Percentiles rank a stretch among this genome's conserved stretches.
Evolutionary conservation across 2,329 filamentous ascomycete species (phyloP).

Genomic region (Fusarium mexicanum): DNA sequence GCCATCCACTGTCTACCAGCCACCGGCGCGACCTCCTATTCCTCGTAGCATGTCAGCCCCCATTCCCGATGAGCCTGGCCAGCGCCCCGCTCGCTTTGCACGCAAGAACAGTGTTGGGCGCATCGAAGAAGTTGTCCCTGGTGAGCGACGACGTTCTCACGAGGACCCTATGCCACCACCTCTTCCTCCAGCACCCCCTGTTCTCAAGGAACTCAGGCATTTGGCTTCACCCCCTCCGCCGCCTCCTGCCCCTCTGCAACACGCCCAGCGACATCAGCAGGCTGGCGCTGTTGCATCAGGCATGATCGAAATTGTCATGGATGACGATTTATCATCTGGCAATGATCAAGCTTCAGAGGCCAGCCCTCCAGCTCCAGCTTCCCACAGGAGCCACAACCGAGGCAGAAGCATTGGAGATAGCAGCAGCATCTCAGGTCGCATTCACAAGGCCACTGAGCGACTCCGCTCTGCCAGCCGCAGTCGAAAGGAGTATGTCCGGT

Average conservation of each 20-base stretch:
- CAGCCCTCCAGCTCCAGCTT: slow-evolving; percentile 45
- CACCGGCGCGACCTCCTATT: slow-evolving; percentile 59
- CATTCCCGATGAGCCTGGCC: slow-evolving; percentile 54
- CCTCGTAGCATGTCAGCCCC: slow-evolving; percentile 70
- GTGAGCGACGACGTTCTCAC: slow-evolving; percentile 57
- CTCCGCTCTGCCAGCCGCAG: slow-evolving; percentile 69
- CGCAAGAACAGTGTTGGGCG: slow-evolving; percentile 53
- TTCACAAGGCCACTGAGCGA: slow-evolving; percentile 67
- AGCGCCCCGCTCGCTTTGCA: slow-evolving; percentile 37
- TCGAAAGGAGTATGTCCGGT: slow-evolving; percentile 53
- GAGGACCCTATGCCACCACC: slow-evolving; percentile 62
- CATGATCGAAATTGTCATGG: slow-evolving; percentile 74
- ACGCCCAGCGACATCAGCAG: slow-evolving; percentile 52
- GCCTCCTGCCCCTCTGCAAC: slow-evolving; percentile 66
- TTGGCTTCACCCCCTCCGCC: slow-evolving; percentile 69
- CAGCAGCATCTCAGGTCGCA: slow-evolving; percentile 61
- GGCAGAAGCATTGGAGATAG: slow-evolving; percentile 65
- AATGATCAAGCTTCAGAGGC: slow-evolving; percentile 35
- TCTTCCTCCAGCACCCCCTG: slow-evolving; percentile 61
- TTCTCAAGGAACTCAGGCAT: slow-evolving; percentile 71
- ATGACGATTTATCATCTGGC: slow-evolving; percentile 60
- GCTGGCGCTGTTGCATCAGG: slow-evolving; percentile 61
- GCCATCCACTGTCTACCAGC: slow-evolving; percentile 69
- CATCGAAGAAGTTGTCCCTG: slow-evolving; percentile 58
- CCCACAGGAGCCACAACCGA: slow-evolving; percentile 62